Evolutionary conservation across 306 rosid genomes (phyloP).

Genomic region (Vachellia pachyceras): DNA sequence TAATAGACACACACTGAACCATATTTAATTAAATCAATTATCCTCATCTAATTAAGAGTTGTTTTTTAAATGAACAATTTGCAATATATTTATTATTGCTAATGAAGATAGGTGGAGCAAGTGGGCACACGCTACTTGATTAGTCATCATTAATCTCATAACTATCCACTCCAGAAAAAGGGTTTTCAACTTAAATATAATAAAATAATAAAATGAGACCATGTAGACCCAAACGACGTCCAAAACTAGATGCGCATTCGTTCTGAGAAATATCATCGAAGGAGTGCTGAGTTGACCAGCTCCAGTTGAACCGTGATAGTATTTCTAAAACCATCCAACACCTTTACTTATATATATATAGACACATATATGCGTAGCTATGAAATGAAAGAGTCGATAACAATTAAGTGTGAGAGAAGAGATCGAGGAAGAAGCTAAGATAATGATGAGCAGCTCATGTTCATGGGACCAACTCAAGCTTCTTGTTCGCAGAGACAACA

Average conservation of each 20-base stretch:
- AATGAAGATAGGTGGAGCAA: no score
- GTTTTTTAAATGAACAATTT: no score
- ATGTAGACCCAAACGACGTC: not conserved
- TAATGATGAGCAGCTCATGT: conserved; percentile 21
- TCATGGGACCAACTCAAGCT: conserved; percentile 19
- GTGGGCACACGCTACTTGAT: no score
- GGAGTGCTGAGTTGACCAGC: conserved; percentile 37
- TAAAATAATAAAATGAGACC: not conserved
- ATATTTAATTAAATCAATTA: no score
- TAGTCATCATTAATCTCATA: not conserved
- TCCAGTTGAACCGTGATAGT: not conserved
- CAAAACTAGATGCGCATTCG: not conserved
- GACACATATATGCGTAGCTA: no score
- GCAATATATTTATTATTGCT: no score
- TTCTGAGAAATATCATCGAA: not conserved
- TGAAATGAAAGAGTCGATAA: conserved; percentile 28
- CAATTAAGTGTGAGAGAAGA: conserved; percentile 39
- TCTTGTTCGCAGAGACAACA: conserved; percentile 21
- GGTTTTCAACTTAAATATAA: not conserved
- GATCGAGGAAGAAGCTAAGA: conserved; percentile 10
- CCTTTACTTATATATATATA: conserved; percentile 17
- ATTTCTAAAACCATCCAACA: conserved; percentile 32
- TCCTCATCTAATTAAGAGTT: no score
- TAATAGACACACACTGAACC: no score
- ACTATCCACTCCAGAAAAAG: not conserved